Conservation (phyloP, 106 monocot species). For the Dendrobium nobile region DNA sequence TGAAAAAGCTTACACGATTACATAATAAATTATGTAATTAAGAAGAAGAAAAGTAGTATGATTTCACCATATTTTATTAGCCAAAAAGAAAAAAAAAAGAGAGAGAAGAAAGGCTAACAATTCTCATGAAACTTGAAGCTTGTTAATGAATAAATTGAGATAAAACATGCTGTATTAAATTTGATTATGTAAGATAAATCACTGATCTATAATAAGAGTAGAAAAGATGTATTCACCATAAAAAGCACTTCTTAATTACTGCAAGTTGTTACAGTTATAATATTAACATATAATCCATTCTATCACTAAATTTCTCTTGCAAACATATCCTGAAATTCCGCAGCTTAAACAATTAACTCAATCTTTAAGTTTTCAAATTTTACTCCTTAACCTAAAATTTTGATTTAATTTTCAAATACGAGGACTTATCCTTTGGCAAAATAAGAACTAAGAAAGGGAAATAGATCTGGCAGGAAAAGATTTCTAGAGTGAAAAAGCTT, state of each 20-base stretch:
- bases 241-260: not conserved
- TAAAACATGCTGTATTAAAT: no score
- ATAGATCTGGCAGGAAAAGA: not conserved
- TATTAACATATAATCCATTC: not conserved
- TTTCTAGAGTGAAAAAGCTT: not conserved
- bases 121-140: no score
- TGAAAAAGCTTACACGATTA: no score
- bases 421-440: not conserved
- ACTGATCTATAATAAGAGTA: no score
- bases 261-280: not conserved
- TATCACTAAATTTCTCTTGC: not conserved
- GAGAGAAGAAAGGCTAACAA: no score
- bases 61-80: no score
- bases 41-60: no score
- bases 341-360: not conserved
- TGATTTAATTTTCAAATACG: not conserved
- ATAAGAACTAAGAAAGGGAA: not conserved
- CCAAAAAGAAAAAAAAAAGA: no score
- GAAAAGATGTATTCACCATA: not conserved
- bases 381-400: not conserved
- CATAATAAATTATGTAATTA: no score
- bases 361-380: not conserved
- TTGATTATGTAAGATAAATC: no score
- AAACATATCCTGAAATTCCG: not conserved
- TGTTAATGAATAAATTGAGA: no score